Percentiles rank a stretch among this genome's conserved stretches.
Conservation (phyloP, 2,329 filamentous ascomycete species). For the Zasmidium citrigriseum region DNA sequence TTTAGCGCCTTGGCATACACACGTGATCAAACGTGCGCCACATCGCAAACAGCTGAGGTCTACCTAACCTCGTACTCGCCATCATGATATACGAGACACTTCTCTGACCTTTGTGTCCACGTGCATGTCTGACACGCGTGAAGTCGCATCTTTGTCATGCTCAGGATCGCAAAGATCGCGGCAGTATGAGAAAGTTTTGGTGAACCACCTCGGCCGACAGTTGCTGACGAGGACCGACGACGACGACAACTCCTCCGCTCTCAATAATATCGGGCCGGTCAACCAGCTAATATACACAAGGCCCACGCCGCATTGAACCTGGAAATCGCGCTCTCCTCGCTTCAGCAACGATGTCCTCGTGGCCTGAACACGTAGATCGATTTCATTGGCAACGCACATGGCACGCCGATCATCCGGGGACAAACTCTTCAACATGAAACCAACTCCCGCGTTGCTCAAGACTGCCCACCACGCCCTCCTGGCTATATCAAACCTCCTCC, state of each 20-base stretch:
- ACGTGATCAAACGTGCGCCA: no score
- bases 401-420: slow-evolving; percentile 1
- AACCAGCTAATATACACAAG: neutral
- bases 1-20: no score
- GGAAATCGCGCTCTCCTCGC: neutral
- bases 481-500: neutral
- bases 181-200: neutral
- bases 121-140: neutral
- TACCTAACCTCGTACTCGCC: neutral
- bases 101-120: neutral
- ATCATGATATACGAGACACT: neutral
- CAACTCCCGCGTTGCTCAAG: neutral
- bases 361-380: neutral
- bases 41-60: no score
- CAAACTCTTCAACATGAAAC: neutral
- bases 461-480: neutral
- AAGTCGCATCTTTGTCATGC: neutral
- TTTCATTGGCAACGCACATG: neutral
- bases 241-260: no score
- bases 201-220: neutral
- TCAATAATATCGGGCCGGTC: neutral
- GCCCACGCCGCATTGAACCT: neutral
- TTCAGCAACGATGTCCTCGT: neutral
- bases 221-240: neutral
- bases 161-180: neutral